phyloP scores from a whole-genome alignment of 1,284 basidiomycete genomes.

The Rhodotorula sp. region DNA sequence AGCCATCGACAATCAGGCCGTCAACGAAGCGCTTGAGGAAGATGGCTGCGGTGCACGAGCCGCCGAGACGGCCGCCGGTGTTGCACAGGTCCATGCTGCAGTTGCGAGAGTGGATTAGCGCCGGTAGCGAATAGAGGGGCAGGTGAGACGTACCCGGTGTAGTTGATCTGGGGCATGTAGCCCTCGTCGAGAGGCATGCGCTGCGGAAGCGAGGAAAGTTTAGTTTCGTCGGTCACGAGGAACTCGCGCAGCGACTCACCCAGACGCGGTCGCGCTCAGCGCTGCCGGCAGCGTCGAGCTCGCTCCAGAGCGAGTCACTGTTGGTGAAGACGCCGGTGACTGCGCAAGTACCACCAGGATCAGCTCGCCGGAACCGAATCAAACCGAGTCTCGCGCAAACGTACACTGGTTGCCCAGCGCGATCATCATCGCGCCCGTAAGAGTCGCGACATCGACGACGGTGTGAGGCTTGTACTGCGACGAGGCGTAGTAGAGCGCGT shows the following conservation, averaged over 20 bases:
- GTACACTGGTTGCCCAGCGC: constrained; percentile 63
- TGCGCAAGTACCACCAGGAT: constrained; percentile 9
- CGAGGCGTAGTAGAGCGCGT: constrained; percentile 81
- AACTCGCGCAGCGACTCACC: constrained; percentile 56
- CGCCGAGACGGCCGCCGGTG: constrained; percentile 71
- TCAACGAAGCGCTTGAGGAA: constrained; percentile 73
- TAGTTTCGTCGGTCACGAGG: background rate
- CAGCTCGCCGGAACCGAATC: no score
- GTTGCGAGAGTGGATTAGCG: constrained; percentile 7
- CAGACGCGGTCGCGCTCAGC: constrained; percentile 72
- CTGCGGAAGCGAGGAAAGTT: background rate
- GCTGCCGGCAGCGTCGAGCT: constrained; percentile 68
- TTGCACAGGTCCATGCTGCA: constrained; percentile 45
- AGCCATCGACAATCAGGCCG: constrained; percentile 53
- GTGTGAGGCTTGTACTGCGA: constrained; percentile 76
- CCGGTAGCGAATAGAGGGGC: background rate
- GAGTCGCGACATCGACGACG: constrained; percentile 79
- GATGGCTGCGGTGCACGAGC: constrained; percentile 76
- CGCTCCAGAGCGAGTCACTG: constrained; percentile 70
- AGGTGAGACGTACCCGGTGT: constrained; percentile 56
- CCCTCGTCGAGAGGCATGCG: constrained; percentile 65
- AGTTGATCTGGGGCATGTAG: constrained; percentile 71
- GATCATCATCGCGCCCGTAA: constrained; percentile 58
- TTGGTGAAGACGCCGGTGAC: constrained; percentile 52
- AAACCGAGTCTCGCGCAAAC: background rate